Percentiles rank a stretch among this genome's conserved stretches.
Evolutionary conservation across 2,329 filamentous ascomycete genomes (phyloP).

Genomic region (Colletotrichum camelliae): DNA sequence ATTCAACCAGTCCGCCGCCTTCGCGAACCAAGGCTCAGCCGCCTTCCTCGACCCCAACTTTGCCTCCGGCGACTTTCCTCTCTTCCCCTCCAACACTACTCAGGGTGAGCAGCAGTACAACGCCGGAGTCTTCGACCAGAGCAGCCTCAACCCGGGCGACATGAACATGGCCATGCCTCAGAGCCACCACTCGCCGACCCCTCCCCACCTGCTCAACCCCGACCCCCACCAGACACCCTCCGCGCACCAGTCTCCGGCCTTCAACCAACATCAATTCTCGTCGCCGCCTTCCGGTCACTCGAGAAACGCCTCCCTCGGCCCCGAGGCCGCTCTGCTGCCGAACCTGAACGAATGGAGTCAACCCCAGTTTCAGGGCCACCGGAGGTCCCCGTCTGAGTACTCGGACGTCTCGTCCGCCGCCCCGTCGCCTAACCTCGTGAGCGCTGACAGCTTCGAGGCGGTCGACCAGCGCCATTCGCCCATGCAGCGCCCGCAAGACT

Average conservation of each 20-base stretch:
- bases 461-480: slow-evolving; percentile 77
- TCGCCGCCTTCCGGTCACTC: slow-evolving; percentile 55
- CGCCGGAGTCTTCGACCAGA: slow-evolving; percentile 63
- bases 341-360: slow-evolving; percentile 58
- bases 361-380: slow-evolving; percentile 77
- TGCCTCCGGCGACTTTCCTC: slow-evolving; percentile 63
- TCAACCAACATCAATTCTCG: slow-evolving; percentile 61
- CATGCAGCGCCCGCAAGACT: slow-evolving; percentile 76
- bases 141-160: slow-evolving; percentile 48
- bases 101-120: slow-evolving; percentile 63
- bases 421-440: slow-evolving; percentile 81
- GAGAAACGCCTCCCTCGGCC: slow-evolving; percentile 61
- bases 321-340: slow-evolving; percentile 61
- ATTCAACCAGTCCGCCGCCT: slow-evolving; percentile 43
- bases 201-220: slow-evolving; percentile 59
- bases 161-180: slow-evolving; percentile 62
- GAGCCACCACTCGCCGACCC: slow-evolving; percentile 61
- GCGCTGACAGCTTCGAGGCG: slow-evolving; percentile 81
- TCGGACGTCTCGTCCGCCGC: slow-evolving; percentile 89
- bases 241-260: slow-evolving; percentile 62
- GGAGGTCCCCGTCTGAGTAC: slow-evolving; percentile 86
- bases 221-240: slow-evolving; percentile 52
- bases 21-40: slow-evolving; percentile 44
- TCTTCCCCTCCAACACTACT: slow-evolving; percentile 59
- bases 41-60: slow-evolving; percentile 58